Evolutionary conservation across 495 filamentous ascomycete genomes (phyloP), one percentile per base, ranked within the genome.

Genomic region (Apodospora peruviana): DNA sequence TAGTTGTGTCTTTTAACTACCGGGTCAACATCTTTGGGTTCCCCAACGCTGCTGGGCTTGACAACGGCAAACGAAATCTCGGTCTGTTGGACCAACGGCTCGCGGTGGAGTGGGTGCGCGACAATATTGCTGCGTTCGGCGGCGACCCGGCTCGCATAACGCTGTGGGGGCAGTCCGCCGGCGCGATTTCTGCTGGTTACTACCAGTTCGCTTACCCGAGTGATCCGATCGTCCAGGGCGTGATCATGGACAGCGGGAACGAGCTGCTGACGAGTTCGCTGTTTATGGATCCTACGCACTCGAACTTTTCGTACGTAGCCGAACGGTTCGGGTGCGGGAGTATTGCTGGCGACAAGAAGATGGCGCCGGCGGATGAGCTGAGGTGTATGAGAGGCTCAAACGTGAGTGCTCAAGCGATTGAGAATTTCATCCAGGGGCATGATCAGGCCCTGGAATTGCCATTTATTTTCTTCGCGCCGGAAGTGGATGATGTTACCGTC

Each of bases 1-100:
- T 87, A 18, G 76, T 86, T 46, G 78, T 85, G 12, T 69, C 71
- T 4, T 72, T 84, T 60, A 85, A 85, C 62, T 85, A 86, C 58
- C 80, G 83, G 5, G 52, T 84, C 43, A 82, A 83, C 58, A 77
- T 86, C 48, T 82, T 85, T 53, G 77, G 80, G 19, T 84, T 80
- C 40, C 79, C 81, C 19, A 72, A 59, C 24, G 58, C 62, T 18
- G 58, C 51, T 1, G 68, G 61, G 2, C 47, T 70, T 4, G 44
- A 52, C n/a, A 40, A 50, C 0, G 37, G 36, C 20, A 11, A 44
- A 16, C 61, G 67, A 45, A 90, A 89, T 48, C 71, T 79, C 3
- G 87, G 77, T 0, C 68, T 88, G 14, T 69, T 74, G 29, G 86
- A 88, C 57, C 83, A 86, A 52, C 73, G 80, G 0, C 58, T 81